These are phyloP conservation scores for Annulohypoxylon moriforme DNA, from an alignment of 495 filamentous ascomycete genomes.

Conservation along the genomic window DNA sequence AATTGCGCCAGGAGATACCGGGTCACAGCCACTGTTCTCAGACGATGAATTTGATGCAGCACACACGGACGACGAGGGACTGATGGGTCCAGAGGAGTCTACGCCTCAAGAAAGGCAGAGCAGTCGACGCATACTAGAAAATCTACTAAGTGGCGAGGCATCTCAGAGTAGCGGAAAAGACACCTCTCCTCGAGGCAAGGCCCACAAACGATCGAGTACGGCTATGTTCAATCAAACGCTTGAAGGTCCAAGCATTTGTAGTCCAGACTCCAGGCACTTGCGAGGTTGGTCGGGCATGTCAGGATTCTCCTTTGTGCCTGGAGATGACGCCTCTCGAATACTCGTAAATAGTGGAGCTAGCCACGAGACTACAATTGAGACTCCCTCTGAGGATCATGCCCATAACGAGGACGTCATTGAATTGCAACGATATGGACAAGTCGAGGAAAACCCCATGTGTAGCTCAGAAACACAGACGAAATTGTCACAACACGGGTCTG, in stretches of 20 bases:
- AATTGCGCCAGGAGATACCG: neutral
- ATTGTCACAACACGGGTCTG: neutral
- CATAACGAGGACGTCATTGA: neutral
- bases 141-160: conserved; percentile 16
- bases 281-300: conserved; percentile 27
- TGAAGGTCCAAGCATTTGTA: neutral
- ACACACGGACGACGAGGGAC: neutral
- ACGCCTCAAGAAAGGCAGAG: conserved; percentile 1
- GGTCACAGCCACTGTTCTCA: conserved; percentile 23
- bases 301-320: conserved; percentile 34
- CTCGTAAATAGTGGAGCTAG: neutral
- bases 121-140: conserved; percentile 23
- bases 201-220: neutral
- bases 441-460: neutral
- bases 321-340: conserved; percentile 25
- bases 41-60: conserved; percentile 20
- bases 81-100: neutral
- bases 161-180: neutral
- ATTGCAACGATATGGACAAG: neutral
- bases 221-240: neutral
- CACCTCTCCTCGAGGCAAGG: neutral
- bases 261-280: conserved; percentile 6
- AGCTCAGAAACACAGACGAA: neutral
- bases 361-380: neutral
- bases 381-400: neutral